Conservation (phyloP, 2,329 filamentous ascomycete genomes). For the Fusarium albidum region DNA sequence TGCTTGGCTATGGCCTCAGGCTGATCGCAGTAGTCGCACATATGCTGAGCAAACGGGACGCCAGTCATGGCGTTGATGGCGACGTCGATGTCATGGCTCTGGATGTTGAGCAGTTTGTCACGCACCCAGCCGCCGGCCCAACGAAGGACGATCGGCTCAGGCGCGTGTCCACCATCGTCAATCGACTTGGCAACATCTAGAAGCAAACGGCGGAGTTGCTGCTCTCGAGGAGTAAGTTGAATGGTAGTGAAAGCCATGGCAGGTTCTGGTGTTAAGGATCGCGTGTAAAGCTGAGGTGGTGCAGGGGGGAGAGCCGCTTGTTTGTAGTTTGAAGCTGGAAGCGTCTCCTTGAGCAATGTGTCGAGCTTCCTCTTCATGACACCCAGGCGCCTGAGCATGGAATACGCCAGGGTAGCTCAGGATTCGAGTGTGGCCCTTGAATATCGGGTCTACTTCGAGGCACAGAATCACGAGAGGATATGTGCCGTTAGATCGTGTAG, state of each 20-base stretch:
- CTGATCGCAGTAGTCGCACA: conserved; percentile 73
- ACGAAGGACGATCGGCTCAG: conserved; percentile 69
- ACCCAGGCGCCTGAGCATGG: conserved; percentile 37
- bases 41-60: conserved; percentile 73
- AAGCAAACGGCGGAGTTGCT: conserved; percentile 76
- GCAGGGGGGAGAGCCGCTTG: not conserved
- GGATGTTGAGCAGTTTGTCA: conserved; percentile 78
- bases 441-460: conserved; percentile 1
- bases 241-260: conserved; percentile 44
- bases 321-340: conserved; percentile 3
- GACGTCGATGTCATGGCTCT: conserved; percentile 83
- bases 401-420: not conserved
- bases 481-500: not conserved
- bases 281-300: not conserved
- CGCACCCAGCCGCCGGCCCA: conserved; percentile 91
- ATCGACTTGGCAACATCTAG: conserved; percentile 78
- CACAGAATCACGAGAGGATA: not conserved
- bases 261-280: conserved; percentile 1
- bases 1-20: conserved; percentile 70
- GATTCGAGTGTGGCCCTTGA: conserved; percentile 1
- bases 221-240: conserved; percentile 73
- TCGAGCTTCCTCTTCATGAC: conserved; percentile 49
- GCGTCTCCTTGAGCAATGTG: conserved; percentile 36
- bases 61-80: conserved; percentile 89
- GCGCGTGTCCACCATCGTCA: conserved; percentile 56